Evolutionary conservation across 345 rosid species (phyloP), one percentile per base, ranked within the genome.

Genomic region (Tarenaya hassleriana): DNA sequence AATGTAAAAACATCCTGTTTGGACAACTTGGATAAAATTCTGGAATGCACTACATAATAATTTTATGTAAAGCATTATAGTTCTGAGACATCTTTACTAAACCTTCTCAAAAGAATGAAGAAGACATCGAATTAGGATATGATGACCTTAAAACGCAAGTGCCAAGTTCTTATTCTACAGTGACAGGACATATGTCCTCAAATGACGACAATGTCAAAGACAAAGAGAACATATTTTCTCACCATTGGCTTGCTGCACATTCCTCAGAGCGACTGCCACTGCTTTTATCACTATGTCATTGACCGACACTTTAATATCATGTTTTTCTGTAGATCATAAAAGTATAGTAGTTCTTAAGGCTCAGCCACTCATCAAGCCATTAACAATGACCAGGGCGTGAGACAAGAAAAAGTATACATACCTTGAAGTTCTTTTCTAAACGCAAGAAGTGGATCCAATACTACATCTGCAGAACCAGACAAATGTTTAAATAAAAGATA

Each of bases 201-300:
- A 39, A 14, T 45, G 44, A 37, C 20, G 19, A 33, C 10, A 46
- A 44, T 18, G 21, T 12, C 20, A 35, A 20, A 47, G 24, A 60
- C 35, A 15, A 47, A 27, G 29, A 34, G 49, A 50, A 20, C 9
- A 18, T 42, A 43, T 51, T 45, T 60, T 55, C 82, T 81, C 73
- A 91, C 98, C 96, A 75, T 91, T 91, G 60, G 98, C 95, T 63
- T 79, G 84, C 5, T 80, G 82, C 60, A 84, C 86, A 72, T 82
- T 84, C 70, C 84, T 79, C 48, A 91, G 73, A 47, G 96, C 80
- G 40, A 84, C 60, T 42, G 98, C 88, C 53, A 87, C 95, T 49
- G 88, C 95, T 78, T 91, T 87, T 62, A 87, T 87, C 71, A 87
- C 84, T 67, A 87, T 82, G 78, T 91, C 98, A 69, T 91, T 91